Conservation (phyloP, 768 basidiomycete species). For the Macrocybe gigantea region DNA sequence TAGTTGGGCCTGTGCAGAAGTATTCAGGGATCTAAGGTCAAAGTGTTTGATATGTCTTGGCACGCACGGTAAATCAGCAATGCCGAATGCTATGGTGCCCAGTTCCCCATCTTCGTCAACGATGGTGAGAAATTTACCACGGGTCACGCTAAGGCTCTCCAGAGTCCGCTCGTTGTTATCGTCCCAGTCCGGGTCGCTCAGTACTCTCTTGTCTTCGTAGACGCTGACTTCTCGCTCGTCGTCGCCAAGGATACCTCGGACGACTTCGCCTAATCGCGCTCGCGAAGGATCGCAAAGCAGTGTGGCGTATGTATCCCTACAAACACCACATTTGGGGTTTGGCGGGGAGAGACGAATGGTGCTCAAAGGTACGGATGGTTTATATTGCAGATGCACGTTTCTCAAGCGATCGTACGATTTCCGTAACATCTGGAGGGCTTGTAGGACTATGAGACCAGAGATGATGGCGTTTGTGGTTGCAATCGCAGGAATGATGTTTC, state of each 20-base stretch:
- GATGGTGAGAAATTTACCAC: slow-evolving; percentile 85
- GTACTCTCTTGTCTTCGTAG: slow-evolving; percentile 79
- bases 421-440: slow-evolving; percentile 80
- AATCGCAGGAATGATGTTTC: slow-evolving; percentile 98
- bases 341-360: slow-evolving; percentile 62
- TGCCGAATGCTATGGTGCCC: slow-evolving; percentile 64
- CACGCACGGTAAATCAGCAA: slow-evolving; percentile 71
- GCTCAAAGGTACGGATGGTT: slow-evolving; percentile 73
- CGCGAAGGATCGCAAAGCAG: slow-evolving; percentile 69
- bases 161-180: slow-evolving; percentile 82
- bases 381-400: slow-evolving; percentile 76
- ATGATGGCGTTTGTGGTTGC: slow-evolving; percentile 99
- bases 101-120: slow-evolving; percentile 82
- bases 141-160: slow-evolving; percentile 70
- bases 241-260: slow-evolving; percentile 59
- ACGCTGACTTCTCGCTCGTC: slow-evolving; percentile 66
- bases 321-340: slow-evolving; percentile 77
- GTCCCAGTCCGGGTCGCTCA: slow-evolving; percentile 92
- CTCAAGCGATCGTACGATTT: slow-evolving; percentile 55
- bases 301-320: slow-evolving; percentile 76
- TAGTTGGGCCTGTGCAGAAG: slow-evolving; percentile 45
- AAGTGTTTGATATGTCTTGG: slow-evolving; percentile 5
- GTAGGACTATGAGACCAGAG: slow-evolving; percentile 90
- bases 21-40: slow-evolving; percentile 4
- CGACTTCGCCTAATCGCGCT: slow-evolving; percentile 66